Evolutionary conservation across 306 rosid species (phyloP), one percentile per base, ranked within the genome.

Genomic region (Dryas drummondii): DNA sequence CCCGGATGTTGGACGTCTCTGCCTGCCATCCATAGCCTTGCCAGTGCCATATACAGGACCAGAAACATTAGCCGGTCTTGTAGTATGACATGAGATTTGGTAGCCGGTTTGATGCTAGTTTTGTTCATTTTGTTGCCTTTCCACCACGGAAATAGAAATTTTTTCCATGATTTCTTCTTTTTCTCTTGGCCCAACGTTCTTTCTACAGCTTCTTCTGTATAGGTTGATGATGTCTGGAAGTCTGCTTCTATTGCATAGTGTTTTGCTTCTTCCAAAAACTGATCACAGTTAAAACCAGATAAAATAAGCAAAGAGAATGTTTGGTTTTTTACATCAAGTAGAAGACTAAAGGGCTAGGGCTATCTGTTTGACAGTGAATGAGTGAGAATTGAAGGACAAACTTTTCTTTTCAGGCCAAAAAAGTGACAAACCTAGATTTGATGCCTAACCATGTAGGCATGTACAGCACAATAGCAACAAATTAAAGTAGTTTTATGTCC

Each of bases 181-280:
- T 76, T 56, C 32, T 44, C 82, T 45, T 52, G 71, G n/a, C 58
- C 80, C 14, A 57, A 41, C 73, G 79, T 82, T 83, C 41, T 73
- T 69, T 75, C 81, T 46, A 49, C 64, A 16, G 76, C 81, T 74
- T 72, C 89, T 83, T 88, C 91, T 15, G 87, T 66, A 41, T 72
- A 46, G 66, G 82, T 78, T 5, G 78, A 75, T 26, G 88, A 76
- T 76, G 49, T 56, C 84, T 82, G 83, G 15, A 61, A 71, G 8
- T 83, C 83, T 76, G 81, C 59, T 75, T 77, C 86, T 53, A 75
- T 59, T 41, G 71, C 91, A 68, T 84, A 79, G 57, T 64, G 84
- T 74, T 79, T 92, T 73, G 97, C 97, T 87, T 94, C 93, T 80
- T 86, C 89, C 85, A 94, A 72, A 82, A 94, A 90, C 99, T 94